Base-by-base conservation (phyloP, 2,329 filamentous ascomycete species). In the Aspergillus oerlinghausenensis region DNA sequence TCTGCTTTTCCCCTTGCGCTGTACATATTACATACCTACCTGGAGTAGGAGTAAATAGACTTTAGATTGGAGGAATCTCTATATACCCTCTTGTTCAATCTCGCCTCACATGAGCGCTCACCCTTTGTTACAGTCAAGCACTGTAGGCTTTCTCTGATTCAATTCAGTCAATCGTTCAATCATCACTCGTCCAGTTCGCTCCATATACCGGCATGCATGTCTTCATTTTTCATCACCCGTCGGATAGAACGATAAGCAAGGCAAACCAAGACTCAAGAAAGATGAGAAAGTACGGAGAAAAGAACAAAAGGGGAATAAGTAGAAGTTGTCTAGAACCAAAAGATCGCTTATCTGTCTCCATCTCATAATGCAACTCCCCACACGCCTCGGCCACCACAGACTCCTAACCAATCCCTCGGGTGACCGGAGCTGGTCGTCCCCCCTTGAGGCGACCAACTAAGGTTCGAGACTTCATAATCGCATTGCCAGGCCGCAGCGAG, bases 401-500 rank as follows among this genome's bases (percentile, higher is more conserved):
- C 75, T 5, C 77, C 76, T 35, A 79, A 64, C 74, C 74, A 76
- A 60, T 76, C 73, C 11, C 71, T 70, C 10, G 70, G 65, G 14
- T 70, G 66, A 10, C 70, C 66, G 6, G 68, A 59, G 50, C 56
- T 61, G 43, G 69, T 73, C 32, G 73, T 68, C n/a, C 72, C 70
- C 7, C 69, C 70, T 48, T 73, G 70, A 11, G 77, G 77, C 8
- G 77, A 77, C 77, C 77, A 79, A 58, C 75, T 78, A 54, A 79
- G 69, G 61, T 79, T 79, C 25, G 75, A 75, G 5, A 79, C 70
- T 65, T 79, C 77, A 59, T 75, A 79, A 48, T 76, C 75, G 58
- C 74, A 78, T 54, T 77, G 70, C 76, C 77, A 79, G 23, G 71
- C 73, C 6, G 75, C 76, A 1, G 74, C 73, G 4, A 77, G 77